Percentiles rank a stretch among this genome's conserved stretches.
phyloP scores from a whole-genome alignment of 441 rosid genomes.

The Capsella rubella region DNA sequence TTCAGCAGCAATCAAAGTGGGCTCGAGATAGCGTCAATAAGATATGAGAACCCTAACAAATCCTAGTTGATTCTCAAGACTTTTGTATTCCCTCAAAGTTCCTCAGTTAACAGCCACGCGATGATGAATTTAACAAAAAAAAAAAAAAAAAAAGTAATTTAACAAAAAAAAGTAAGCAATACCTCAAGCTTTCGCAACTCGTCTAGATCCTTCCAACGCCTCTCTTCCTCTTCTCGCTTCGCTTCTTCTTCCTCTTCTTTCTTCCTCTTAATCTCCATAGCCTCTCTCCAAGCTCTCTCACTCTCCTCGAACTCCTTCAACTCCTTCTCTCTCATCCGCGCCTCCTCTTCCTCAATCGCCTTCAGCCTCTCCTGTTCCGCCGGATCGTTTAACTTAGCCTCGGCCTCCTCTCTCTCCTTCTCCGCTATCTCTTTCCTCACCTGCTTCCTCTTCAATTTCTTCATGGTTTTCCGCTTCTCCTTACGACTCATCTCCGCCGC shows the following conservation, averaged over 20 bases:
- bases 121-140: constrained; percentile 7
- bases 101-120: constrained; percentile 28
- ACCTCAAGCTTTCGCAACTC: constrained; percentile 58
- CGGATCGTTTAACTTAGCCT: constrained; percentile 69
- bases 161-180: constrained; percentile 22
- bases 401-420: constrained; percentile 72
- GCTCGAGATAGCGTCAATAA: not conserved
- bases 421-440: constrained; percentile 71
- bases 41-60: not conserved
- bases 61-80: no score
- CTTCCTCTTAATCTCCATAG: constrained; percentile 69
- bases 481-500: constrained; percentile 55
- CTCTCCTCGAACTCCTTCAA: constrained; percentile 80
- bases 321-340: constrained; percentile 58
- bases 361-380: constrained; percentile 62
- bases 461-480: constrained; percentile 83
- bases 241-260: constrained; percentile 60
- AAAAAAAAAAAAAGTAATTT: not conserved
- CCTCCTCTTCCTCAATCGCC: constrained; percentile 73
- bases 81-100: not conserved
- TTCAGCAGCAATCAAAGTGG: constrained; percentile 6
- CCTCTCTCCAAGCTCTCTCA: constrained; percentile 75
- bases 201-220: constrained; percentile 51
- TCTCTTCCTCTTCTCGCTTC: constrained; percentile 52
- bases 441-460: constrained; percentile 83